Base-by-base conservation (phyloP, 2,329 filamentous ascomycete genomes). In the Trichoderma afroharzianum region DNA sequence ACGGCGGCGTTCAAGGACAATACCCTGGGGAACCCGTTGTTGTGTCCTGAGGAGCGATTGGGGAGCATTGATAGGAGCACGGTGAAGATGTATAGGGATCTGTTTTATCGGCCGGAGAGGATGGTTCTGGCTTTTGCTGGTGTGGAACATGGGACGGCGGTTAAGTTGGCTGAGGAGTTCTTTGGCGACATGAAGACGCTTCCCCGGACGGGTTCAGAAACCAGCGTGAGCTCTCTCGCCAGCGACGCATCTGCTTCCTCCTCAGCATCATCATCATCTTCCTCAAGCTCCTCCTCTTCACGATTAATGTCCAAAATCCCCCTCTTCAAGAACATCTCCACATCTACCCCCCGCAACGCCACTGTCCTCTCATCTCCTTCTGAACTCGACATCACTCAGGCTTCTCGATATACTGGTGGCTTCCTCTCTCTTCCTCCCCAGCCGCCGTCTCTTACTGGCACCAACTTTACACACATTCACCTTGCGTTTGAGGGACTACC, bases 61-160 rank as follows among this genome's bases (percentile, higher is more conserved):
- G 85, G 83, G 0, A 84, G 88, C 75, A 99, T 99, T 77, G 87
- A 94, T 79, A 88, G 88, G 75, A 83, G 86, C 32, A 91, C 92
- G 8, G 90, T 98, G 67, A 85, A 92, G 77, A 88, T 90, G 72
- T 99, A 99, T 80, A 85, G 95, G 50, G 88, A 92, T 67, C 84
- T 91, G 2, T 98, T 98, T 78, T 98, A 94, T 84, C 88, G 89
- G 66, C 96, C 96, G 0, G 95, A 98, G 79, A 86, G 94, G 72
- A 97, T 97, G 78, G 96, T 99, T 0, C 90, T 99, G 62, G 96
- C 96, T 0, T 98, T 98, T 84, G 96, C 95, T 2, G 96, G 96
- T 36, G 93, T 98, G 9, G 87, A 93, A 71, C 96, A 99, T 80
- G 82, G 85, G 7, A 88, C 93, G 77, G 96, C 96, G 24, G 90